A percentile compares a stretch with the other conserved stretches of the same genome.
Conservation (phyloP, 305 asterid genomes). For the Nicotiana rustica region DNA sequence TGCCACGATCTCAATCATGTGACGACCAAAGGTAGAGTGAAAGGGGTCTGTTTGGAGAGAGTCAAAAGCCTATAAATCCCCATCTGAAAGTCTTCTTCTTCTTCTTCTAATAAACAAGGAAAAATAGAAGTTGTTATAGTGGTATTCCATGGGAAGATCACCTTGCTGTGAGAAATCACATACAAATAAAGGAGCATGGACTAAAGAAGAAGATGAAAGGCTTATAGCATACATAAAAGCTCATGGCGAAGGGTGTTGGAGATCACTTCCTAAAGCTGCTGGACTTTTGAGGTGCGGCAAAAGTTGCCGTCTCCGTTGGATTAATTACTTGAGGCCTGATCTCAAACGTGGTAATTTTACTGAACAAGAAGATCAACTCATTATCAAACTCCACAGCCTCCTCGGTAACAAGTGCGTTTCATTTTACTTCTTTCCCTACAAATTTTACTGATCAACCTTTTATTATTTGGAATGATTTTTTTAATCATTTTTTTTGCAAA, state of each 20-base stretch:
- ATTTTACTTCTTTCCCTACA: not conserved
- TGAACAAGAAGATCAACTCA: conserved; percentile 74
- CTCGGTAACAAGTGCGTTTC: conserved; percentile 72
- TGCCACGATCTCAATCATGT: too few relatives aligned
- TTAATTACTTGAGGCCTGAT: conserved; percentile 81
- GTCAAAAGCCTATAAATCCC: conserved; percentile 62
- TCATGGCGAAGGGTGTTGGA: conserved; percentile 91
- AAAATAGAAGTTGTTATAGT: too few relatives aligned
- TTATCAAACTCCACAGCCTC: conserved; percentile 77
- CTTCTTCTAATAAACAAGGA: not conserved
- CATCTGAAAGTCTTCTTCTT: conserved; percentile 36
- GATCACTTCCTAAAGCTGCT: conserved; percentile 85
- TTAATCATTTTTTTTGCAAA: too few relatives aligned
- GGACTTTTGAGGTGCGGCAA: conserved; percentile 88
- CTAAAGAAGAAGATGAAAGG: conserved; percentile 40
- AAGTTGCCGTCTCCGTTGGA: conserved; percentile 86
- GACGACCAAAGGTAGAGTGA: too few relatives aligned
- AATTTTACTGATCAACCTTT: not conserved
- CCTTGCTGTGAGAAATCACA: conserved; percentile 92
- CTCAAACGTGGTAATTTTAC: conserved; percentile 87
- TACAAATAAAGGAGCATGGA: conserved; percentile 90
- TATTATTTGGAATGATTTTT: too few relatives aligned
- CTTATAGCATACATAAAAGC: conserved; percentile 68
- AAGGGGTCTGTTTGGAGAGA: too few relatives aligned
- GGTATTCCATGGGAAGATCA: conserved; percentile 74